Conservation (phyloP, 1,284 basidiomycete species). For the Sutorius eximius region DNA sequence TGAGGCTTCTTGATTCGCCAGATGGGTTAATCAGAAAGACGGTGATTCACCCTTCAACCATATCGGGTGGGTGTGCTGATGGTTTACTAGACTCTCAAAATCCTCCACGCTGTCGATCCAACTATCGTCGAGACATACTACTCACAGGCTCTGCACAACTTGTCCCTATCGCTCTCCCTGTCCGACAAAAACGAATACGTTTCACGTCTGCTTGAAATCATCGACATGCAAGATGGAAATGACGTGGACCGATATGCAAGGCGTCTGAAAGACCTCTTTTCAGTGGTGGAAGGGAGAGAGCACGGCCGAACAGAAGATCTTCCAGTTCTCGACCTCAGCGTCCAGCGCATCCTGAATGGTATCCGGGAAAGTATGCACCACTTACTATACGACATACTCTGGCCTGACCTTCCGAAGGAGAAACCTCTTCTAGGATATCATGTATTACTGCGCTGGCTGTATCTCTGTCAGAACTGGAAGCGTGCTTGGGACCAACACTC, state of each 20-base stretch:
- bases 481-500: slow-evolving; percentile 52
- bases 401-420: slow-evolving; percentile 37
- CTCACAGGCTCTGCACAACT: slow-evolving; percentile 42
- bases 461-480: slow-evolving; percentile 45
- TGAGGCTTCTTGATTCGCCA: slow-evolving; percentile 59
- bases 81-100: slow-evolving; percentile 51
- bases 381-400: not conserved
- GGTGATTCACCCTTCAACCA: slow-evolving; percentile 39
- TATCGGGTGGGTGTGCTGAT: slow-evolving; percentile 9
- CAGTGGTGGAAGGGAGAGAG: slow-evolving; percentile 40
- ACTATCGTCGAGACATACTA: slow-evolving; percentile 58
- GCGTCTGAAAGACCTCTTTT: slow-evolving; percentile 48
- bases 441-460: slow-evolving; percentile 53
- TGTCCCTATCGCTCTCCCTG: slow-evolving; percentile 36
- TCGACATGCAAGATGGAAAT: slow-evolving; percentile 46
- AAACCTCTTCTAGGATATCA: slow-evolving; percentile 44
- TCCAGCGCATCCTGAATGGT: slow-evolving; percentile 53
- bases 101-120: slow-evolving; percentile 56
- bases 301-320: slow-evolving; percentile 31
- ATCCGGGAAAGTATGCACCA: slow-evolving; percentile 48
- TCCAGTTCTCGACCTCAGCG: slow-evolving; percentile 51
- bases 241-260: slow-evolving; percentile 62
- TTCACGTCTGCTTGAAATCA: slow-evolving; percentile 56
- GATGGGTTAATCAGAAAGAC: slow-evolving; percentile 60
- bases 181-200: slow-evolving; percentile 41